Evolutionary conservation across 1,139 yeast genomes (phyloP), one percentile per base, ranked within the genome.

Genomic region (Sugiyamaella japonica): DNA sequence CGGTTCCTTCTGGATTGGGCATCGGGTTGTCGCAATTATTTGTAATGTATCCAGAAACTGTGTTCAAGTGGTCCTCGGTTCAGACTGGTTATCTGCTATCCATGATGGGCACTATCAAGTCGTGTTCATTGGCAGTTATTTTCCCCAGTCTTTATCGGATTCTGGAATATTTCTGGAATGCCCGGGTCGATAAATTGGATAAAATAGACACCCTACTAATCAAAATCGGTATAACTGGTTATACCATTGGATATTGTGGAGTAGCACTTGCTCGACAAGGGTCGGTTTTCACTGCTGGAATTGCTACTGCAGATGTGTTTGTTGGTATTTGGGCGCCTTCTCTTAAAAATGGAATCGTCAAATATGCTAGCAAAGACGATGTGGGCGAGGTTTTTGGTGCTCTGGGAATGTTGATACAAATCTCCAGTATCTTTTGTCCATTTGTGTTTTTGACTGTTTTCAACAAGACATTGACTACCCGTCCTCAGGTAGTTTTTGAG

Each of bases 61-160:
- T 65, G 40, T 87, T 82, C 67, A 62, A 75, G 17, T 85, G 95
- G 89, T 71, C 72, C 1, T 77, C 88, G 23, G 77, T 73, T 2
- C 79, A 79, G 49, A 70, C 85, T 36, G 90, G 93, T 7, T 77
- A 78, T 56, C 77, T 81, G 53, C 68, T 88, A 53, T 81, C 91
- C 0, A 57, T 78, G 1, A 62, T 79, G 1, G 85, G 89, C 49
- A 59, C 80, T 1, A 68, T 81, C 4, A 70, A 77, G 50, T 73
- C 81, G 0, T 15, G 73, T 1, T 71, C 75, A 0, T 64, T 82
- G 12, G 72, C 78, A 13, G 37, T 74, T 0, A 51, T 78, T 3
- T 69, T 79, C 47, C 84, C 86, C 7, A 56, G 70, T 50, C 41
- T 74, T 7, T 71, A 80, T 50, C 71, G 71, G 25, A 63, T 70